phyloP scores from a whole-genome alignment of 2,329 filamentous ascomycete genomes.

The Penicillium aurantiogriseum region DNA sequence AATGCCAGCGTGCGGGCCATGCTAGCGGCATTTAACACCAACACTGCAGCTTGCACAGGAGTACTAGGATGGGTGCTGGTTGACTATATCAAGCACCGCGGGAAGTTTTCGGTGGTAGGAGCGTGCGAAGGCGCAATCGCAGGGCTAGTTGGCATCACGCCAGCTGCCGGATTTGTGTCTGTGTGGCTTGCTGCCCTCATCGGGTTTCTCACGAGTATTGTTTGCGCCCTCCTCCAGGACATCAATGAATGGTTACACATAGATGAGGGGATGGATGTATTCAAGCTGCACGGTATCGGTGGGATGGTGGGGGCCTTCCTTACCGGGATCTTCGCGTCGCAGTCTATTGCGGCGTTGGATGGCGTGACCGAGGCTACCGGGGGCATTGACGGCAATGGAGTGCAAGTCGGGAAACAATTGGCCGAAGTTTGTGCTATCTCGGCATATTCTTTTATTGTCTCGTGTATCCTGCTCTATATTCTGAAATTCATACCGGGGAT shows the following conservation, averaged over 20 bases:
- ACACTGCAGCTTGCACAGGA: conserved; percentile 55
- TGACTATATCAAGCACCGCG: conserved; percentile 52
- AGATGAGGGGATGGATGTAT: conserved; percentile 60
- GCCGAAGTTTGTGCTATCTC: conserved; percentile 57
- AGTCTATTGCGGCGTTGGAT: conserved; percentile 47
- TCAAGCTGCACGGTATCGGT: conserved; percentile 59
- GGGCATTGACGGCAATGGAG: conserved; percentile 55
- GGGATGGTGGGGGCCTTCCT: conserved; percentile 59
- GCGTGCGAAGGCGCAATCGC: conserved; percentile 59
- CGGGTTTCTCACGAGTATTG: conserved; percentile 54
- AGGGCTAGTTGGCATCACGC: conserved; percentile 61
- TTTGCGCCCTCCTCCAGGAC: conserved; percentile 51
- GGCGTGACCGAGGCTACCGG: conserved; percentile 48
- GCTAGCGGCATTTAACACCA: conserved; percentile 58
- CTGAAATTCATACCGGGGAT: conserved; percentile 57
- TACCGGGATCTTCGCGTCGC: conserved; percentile 57
- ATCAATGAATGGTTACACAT: conserved; percentile 56
- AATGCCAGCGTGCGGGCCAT: conserved; percentile 55
- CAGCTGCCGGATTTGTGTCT: conserved; percentile 54
- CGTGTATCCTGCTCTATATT: conserved; percentile 51
- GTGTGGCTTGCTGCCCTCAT: conserved; percentile 56
- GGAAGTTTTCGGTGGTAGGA: conserved; percentile 56
- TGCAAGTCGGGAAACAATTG: conserved; percentile 57
- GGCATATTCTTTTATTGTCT: conserved; percentile 54
- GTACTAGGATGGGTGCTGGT: conserved; percentile 56